Evolutionary conservation across 2,329 filamentous ascomycete species (phyloP).

Genomic region (Monosporascus cannonballus): DNA sequence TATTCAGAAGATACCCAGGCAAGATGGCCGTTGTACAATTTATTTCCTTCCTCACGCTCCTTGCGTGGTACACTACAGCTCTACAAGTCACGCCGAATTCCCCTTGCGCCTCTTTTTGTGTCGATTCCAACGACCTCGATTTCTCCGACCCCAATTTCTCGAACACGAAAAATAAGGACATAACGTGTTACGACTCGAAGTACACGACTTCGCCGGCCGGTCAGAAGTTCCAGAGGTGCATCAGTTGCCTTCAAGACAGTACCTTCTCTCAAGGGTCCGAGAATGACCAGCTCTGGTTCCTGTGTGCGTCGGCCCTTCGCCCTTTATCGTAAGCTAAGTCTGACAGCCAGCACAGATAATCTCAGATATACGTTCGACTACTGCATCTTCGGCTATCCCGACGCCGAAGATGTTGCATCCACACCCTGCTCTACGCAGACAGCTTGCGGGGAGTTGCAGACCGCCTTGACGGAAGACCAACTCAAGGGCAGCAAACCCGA

Average conservation of each 20-base stretch:
- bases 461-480: constrained; percentile 34
- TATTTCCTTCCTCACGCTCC: constrained; percentile 15
- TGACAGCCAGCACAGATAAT: constrained; percentile 37
- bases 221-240: constrained; percentile 41
- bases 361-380: constrained; percentile 45
- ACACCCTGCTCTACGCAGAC: constrained; percentile 45
- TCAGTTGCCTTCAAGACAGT: constrained; percentile 48
- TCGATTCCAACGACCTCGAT: constrained; percentile 35
- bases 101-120: constrained; percentile 46
- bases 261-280: constrained; percentile 39
- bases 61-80: constrained; percentile 16
- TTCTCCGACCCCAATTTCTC: constrained; percentile 40
- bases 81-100: constrained; percentile 49
- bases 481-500: constrained; percentile 26
- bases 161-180: constrained; percentile 37
- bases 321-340: neutral
- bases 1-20: constrained; percentile 10
- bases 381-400: constrained; percentile 47
- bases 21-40: constrained; percentile 21
- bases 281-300: constrained; percentile 50
- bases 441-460: constrained; percentile 41
- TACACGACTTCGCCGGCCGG: constrained; percentile 33
- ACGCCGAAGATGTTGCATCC: constrained; percentile 37
- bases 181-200: constrained; percentile 41
- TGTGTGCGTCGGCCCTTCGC: constrained; percentile 36